Evolutionary conservation across 345 rosid species (phyloP).

Genomic region (Murraya paniculata): DNA sequence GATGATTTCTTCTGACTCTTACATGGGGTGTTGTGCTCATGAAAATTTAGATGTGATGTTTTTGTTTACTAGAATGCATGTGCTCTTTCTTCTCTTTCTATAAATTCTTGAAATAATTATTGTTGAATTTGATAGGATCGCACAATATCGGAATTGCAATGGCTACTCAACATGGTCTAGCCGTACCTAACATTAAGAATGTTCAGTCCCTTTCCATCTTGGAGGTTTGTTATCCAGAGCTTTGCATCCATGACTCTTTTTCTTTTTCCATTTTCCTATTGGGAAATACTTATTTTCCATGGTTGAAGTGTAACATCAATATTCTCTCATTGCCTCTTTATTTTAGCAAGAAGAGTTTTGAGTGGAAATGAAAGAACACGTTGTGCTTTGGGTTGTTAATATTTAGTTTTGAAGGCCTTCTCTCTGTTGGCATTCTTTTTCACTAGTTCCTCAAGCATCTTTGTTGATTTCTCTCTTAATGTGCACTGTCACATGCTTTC

Average conservation of each 20-base stretch:
- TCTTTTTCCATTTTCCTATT: not conserved
- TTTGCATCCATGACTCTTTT: not conserved
- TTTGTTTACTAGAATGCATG: not conserved
- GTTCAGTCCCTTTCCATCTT: slow-evolving; percentile 72
- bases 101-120: not conserved
- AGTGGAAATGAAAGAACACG: not conserved
- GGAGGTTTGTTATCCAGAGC: slow-evolving; percentile 44
- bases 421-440: not conserved
- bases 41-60: not conserved
- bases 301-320: not conserved
- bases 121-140: slow-evolving; percentile 47
- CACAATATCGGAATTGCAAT: slow-evolving; percentile 96
- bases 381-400: not conserved
- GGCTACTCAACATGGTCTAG: slow-evolving; percentile 87
- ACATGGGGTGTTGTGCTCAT: not conserved
- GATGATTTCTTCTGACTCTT: not conserved
- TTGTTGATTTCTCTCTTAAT: not conserved
- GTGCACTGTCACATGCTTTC: not conserved
- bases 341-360: not conserved
- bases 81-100: slow-evolving; percentile 1
- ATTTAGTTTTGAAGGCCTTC: not conserved
- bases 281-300: slow-evolving; percentile 1
- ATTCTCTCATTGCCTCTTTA: not conserved
- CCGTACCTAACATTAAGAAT: slow-evolving; percentile 91
- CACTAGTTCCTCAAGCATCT: not conserved